Evolutionary conservation across 2,329 filamentous ascomycete genomes (phyloP), one percentile per base, ranked within the genome.

Genomic region (Cadophora sp.): DNA sequence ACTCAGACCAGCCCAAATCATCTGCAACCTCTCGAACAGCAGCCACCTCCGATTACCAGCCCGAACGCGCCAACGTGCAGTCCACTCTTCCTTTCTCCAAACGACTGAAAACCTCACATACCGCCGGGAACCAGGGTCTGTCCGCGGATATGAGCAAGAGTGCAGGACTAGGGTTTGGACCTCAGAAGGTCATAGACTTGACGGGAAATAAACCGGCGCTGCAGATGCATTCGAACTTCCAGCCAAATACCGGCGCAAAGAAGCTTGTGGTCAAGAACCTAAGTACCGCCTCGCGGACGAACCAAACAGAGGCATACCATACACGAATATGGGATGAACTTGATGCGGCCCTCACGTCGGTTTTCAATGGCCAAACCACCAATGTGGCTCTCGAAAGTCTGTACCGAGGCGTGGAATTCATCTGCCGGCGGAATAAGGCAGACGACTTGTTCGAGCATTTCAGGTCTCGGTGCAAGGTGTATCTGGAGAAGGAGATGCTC

Each of bases 251-350:
- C 13, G 94, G 93, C 39, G 89, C 93, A 22, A 94, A 91, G 83
- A 94, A 91, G 79, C 86, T 99, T 55, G 87, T 95, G n/a, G 92
- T 99, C 74, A 97, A 97, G 85, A 98, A 97, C 77, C 85, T 97
- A 70, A 89, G 91, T 67, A 85, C 86, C 1, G 84, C 84, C 81
- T 85, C 66, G 77, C 79, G 47, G 75, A 45, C 48, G 61, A 80
- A 62, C 83, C 87, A 93, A 73, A 86, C 91, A 22, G 88, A 91
- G 69, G 84, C 87, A 70, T 98, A 97, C 81, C 93, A 97, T 73
- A 83, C 89, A 48, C 88, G 89, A 74, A 90, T 89, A 3, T 92
- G 91, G 87, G 80, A 81, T 48, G 91, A 96, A 76, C 83, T 98
- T 6, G 88, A 92, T 66, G 83, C 83, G 43, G 93, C 93, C 1